Conservation (phyloP, 2,329 filamentous ascomycete species). For the Fusarium caatingaense region DNA sequence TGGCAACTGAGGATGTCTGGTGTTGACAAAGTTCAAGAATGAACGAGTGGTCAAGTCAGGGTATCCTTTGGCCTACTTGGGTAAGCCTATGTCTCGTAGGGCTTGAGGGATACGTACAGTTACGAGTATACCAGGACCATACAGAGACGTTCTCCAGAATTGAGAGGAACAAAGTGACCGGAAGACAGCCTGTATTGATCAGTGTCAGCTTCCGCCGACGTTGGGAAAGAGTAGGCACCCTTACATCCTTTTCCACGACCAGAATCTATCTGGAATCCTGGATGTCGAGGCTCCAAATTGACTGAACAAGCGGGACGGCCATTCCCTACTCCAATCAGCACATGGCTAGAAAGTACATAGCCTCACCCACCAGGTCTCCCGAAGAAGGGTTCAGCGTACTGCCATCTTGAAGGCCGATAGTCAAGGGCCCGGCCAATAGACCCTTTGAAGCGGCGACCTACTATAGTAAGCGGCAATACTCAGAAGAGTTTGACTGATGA, state of each 20-base stretch:
- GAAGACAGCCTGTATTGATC: conserved; percentile 73
- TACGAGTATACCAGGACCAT: conserved; percentile 71
- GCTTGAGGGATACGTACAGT: conserved; percentile 62
- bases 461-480: conserved; percentile 15
- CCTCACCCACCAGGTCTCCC: conserved; percentile 45
- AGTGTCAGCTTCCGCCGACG: conserved; percentile 28
- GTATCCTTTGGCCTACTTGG: conserved; percentile 78
- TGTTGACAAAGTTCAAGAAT: conserved; percentile 68
- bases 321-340: conserved; percentile 61
- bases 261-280: conserved; percentile 70
- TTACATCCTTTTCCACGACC: conserved; percentile 82
- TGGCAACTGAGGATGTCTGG: conserved; percentile 60
- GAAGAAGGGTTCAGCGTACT: conserved; percentile 50
- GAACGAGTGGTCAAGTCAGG: conserved; percentile 78
- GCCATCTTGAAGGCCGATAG: conserved; percentile 59
- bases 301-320: conserved; percentile 66
- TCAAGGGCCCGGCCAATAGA: conserved; percentile 70
- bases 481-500: too few relatives aligned
- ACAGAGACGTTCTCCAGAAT: conserved; percentile 63
- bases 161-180: conserved; percentile 69
- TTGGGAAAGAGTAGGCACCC: background rate
- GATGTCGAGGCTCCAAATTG: conserved; percentile 64
- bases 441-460: conserved; percentile 81
- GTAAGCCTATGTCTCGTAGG: background rate
- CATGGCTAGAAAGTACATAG: too few relatives aligned